Conservation (phyloP, 257 asterid species). For the Rubia yunnanensis region DNA sequence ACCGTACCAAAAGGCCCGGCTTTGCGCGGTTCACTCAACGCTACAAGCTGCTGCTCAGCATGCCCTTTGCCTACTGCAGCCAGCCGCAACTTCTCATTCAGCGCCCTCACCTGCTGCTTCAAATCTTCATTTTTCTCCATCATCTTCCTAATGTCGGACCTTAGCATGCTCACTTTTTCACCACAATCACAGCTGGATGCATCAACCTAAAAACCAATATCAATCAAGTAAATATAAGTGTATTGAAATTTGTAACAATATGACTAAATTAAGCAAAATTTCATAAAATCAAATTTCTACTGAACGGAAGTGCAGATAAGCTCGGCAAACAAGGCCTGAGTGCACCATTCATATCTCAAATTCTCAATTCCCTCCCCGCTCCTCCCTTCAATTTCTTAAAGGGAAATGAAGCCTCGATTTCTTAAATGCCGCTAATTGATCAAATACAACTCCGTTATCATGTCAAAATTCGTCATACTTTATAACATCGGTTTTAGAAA, state of each 20-base stretch:
- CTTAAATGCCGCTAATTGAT: background rate
- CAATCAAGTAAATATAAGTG: slow-evolving; percentile 11
- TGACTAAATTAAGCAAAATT: too few relatives aligned
- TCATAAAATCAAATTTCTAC: too few relatives aligned
- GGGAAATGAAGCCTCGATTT: background rate
- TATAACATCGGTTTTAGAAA: too few relatives aligned
- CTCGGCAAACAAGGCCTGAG: too few relatives aligned
- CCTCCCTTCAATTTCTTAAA: background rate
- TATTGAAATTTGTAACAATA: too few relatives aligned
- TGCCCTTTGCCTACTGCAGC: slow-evolving; percentile 44
- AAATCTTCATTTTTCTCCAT: slow-evolving; percentile 43
- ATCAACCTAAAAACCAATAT: slow-evolving; percentile 37
- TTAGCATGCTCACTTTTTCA: slow-evolving; percentile 36
- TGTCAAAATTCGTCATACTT: background rate
- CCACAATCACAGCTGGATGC: slow-evolving; percentile 42
- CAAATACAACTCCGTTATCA: too few relatives aligned
- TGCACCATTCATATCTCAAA: background rate
- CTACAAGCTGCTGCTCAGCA: slow-evolving; percentile 32
- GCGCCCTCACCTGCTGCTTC: slow-evolving; percentile 51
- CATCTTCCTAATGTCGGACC: slow-evolving; percentile 38
- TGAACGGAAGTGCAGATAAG: too few relatives aligned
- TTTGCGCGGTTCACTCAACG: slow-evolving; percentile 44
- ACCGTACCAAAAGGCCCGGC: slow-evolving; percentile 75
- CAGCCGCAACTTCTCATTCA: slow-evolving; percentile 44
- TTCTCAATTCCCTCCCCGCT: background rate